Conservation (phyloP, 1,284 basidiomycete species). For the Ustilago crameri region DNA sequence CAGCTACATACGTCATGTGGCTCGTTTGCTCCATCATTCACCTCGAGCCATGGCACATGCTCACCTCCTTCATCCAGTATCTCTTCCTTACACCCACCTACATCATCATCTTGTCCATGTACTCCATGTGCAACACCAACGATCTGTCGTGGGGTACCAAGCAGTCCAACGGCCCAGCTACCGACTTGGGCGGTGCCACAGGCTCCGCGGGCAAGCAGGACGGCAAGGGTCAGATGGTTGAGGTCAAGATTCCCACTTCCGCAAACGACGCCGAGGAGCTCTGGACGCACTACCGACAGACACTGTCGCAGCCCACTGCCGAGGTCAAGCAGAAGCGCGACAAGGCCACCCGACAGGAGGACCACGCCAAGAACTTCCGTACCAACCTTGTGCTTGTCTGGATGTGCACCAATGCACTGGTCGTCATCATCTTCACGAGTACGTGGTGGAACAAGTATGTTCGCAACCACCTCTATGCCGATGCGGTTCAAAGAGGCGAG, state of each 20-base stretch:
- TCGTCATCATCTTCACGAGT: constrained; percentile 57
- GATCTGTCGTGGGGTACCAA: constrained; percentile 67
- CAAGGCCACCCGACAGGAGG: constrained; percentile 57
- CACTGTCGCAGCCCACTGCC: constrained; percentile 45
- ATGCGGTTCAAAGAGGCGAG: constrained; percentile 23
- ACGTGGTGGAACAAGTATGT: constrained; percentile 46
- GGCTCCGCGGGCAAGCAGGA: constrained; percentile 44
- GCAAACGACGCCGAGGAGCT: constrained; percentile 58
- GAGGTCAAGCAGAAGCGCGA: constrained; percentile 50
- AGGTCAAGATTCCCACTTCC: constrained; percentile 63
- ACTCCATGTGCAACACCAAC: constrained; percentile 66
- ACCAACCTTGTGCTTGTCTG: constrained; percentile 91
- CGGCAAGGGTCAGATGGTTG: constrained; percentile 53
- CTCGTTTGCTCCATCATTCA: constrained; percentile 61
- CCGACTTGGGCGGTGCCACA: constrained; percentile 60
- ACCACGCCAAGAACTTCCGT: constrained; percentile 75
- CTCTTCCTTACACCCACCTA: constrained; percentile 63
- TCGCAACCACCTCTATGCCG: constrained; percentile 32
- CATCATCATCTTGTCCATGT: constrained; percentile 64
- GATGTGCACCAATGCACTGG: constrained; percentile 69
- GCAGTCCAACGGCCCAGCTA: constrained; percentile 56
- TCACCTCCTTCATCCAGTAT: constrained; percentile 64
- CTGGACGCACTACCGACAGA: constrained; percentile 65
- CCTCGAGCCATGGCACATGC: constrained; percentile 66
- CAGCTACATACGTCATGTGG: constrained; percentile 66